A percentile compares a stretch with the other conserved stretches of the same genome.
These are phyloP conservation scores for Aspergillus pseudoglaucus DNA, from an alignment of 2,329 filamentous ascomycete species.

Conservation along the genomic window DNA sequence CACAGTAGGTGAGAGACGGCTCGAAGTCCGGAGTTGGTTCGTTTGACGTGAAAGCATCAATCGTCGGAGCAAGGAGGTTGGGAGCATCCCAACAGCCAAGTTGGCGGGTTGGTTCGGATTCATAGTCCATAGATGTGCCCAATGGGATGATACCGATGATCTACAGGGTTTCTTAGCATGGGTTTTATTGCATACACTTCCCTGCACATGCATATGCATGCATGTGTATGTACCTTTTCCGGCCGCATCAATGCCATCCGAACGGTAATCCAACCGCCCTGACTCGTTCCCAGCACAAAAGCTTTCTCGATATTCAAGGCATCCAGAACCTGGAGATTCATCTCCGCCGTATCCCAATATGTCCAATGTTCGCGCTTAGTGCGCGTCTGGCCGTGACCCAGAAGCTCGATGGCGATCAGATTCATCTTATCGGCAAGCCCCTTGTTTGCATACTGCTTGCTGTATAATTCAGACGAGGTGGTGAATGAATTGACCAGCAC, in stretches of 20 bases:
- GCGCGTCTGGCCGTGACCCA: constrained; percentile 48
- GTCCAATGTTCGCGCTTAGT: constrained; percentile 43
- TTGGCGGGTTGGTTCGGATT: constrained; percentile 37
- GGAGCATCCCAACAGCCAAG: constrained; percentile 46
- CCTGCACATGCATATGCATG: background rate
- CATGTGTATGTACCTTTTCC: constrained; percentile 31
- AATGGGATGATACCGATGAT: constrained; percentile 47
- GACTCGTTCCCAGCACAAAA: constrained; percentile 47
- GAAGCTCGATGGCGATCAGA: constrained; percentile 48
- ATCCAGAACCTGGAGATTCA: constrained; percentile 52
- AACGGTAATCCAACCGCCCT: constrained; percentile 49
- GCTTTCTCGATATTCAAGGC: constrained; percentile 39
- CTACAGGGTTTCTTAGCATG: constrained; percentile 19
- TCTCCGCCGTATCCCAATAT: constrained; percentile 50
- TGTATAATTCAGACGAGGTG: constrained; percentile 43
- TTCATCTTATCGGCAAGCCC: constrained; percentile 38
- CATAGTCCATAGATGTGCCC: constrained; percentile 48
- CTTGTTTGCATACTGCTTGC: constrained; percentile 32
- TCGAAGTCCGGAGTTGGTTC: constrained; percentile 38
- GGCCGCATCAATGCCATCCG: constrained; percentile 49
- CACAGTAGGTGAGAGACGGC: constrained; percentile 36
- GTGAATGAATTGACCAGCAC: constrained; percentile 49
- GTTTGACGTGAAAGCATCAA: constrained; percentile 36
- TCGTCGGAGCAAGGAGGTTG: constrained; percentile 26
- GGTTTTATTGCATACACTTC: background rate